Evolutionary conservation across 2,329 filamentous ascomycete species (phyloP).

Genomic region (Alternaria alternata): DNA sequence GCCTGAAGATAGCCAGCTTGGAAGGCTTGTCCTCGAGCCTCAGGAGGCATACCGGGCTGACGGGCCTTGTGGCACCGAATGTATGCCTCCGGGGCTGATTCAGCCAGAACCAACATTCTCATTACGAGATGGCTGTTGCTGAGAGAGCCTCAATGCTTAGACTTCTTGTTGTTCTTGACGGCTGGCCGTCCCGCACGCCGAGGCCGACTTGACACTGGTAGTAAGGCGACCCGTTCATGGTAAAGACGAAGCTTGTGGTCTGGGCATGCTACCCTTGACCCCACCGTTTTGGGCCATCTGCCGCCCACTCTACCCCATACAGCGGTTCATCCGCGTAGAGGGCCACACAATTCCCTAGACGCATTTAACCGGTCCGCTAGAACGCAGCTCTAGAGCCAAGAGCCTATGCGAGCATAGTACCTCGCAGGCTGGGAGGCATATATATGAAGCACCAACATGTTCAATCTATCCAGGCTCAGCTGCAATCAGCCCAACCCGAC

Average conservation of each 20-base stretch:
- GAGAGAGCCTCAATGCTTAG: conserved; percentile 9
- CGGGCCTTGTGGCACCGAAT: conserved; percentile 9
- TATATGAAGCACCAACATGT: conserved; percentile 34
- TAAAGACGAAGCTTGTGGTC: conserved; percentile 10
- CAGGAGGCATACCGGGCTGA: conserved; percentile 9
- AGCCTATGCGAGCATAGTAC: conserved; percentile 20
- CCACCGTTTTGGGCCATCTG: conserved; percentile 19
- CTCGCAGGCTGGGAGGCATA: conserved; percentile 27
- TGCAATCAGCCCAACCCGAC: conserved; percentile 26
- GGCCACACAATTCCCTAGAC: conserved; percentile 25
- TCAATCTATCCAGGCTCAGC: conserved; percentile 23
- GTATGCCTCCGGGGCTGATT: background rate
- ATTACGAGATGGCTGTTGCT: conserved; percentile 1
- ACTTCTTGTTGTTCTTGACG: conserved; percentile 13
- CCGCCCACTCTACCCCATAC: conserved; percentile 33
- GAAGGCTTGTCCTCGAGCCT: conserved; percentile 12
- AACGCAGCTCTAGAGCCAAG: conserved; percentile 32
- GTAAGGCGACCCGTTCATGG: conserved; percentile 9
- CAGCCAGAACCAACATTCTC: conserved; percentile 1
- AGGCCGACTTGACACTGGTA: conserved; percentile 12
- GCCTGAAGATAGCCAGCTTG: conserved; percentile 2
- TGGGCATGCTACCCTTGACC: conserved; percentile 19
- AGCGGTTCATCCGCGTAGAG: conserved; percentile 28
- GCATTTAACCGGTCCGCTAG: conserved; percentile 45
- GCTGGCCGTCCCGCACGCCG: conserved; percentile 19